phyloP scores from a whole-genome alignment of 306 rosid genomes.

The Vigna reflexopilosa region DNA sequence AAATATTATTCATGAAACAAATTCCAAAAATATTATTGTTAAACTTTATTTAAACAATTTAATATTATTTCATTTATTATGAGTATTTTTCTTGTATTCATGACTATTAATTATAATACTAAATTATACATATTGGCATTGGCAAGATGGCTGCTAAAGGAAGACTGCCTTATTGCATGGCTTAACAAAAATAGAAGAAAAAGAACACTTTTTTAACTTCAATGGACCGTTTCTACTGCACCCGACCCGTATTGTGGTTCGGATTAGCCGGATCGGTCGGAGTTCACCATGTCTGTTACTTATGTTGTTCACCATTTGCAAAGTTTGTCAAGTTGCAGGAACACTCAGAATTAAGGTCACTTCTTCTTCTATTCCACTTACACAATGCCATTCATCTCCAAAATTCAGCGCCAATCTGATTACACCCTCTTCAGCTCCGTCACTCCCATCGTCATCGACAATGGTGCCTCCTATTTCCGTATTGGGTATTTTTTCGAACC shows the following conservation, averaged over 20 bases:
- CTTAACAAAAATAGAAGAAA: neutral
- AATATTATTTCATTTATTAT: neutral
- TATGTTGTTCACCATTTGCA: constrained; percentile 33
- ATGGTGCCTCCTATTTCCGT: constrained; percentile 57
- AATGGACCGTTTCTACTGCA: constrained; percentile 25
- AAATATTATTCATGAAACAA: too few relatives aligned
- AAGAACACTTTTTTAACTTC: neutral
- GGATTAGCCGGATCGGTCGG: constrained; percentile 32
- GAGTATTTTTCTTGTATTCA: neutral
- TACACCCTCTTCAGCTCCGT: constrained; percentile 40
- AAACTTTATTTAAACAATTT: too few relatives aligned
- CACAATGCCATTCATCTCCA: constrained; percentile 55
- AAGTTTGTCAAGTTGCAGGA: constrained; percentile 40
- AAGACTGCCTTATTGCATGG: neutral
- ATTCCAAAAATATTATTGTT: too few relatives aligned
- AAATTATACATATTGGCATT: too few relatives aligned
- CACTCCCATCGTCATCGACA: constrained; percentile 54
- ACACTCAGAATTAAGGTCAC: constrained; percentile 14
- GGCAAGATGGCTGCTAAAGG: neutral
- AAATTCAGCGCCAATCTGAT: constrained; percentile 50
- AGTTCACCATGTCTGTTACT: constrained; percentile 48
- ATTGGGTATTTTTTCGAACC: constrained; percentile 54
- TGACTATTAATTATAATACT: too few relatives aligned
- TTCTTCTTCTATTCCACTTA: constrained; percentile 7
- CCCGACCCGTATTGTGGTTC: neutral